These are phyloP conservation scores for Hymenoscyphus linearis DNA, from an alignment of 2,329 filamentous ascomycete species.

Conservation along the genomic window DNA sequence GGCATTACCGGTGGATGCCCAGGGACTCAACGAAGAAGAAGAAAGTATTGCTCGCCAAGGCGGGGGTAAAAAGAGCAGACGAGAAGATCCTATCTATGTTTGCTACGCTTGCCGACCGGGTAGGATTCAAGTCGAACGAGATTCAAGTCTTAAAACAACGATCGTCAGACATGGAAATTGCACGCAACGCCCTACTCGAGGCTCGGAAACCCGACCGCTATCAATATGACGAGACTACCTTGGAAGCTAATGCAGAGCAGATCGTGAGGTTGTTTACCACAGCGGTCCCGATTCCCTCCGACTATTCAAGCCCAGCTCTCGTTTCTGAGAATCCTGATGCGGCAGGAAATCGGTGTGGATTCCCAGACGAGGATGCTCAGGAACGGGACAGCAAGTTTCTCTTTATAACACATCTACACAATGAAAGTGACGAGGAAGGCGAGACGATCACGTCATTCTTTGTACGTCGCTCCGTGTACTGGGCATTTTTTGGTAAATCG, in stretches of 20 bases:
- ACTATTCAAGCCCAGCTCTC: constrained; percentile 6
- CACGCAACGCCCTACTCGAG: constrained; percentile 8
- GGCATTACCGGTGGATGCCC: constrained; percentile 4
- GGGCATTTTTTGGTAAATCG: constrained; percentile 24
- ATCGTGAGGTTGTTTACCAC: constrained; percentile 10
- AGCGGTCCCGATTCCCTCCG: constrained; percentile 3
- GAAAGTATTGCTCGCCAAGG: constrained; percentile 20
- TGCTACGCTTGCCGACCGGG: constrained; percentile 7
- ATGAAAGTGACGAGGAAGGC: constrained; percentile 13
- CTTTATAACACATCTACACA: constrained; percentile 21
- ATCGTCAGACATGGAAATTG: constrained; percentile 10
- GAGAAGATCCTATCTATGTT: constrained; percentile 10
- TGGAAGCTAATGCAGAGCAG: constrained; percentile 7
- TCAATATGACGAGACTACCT: constrained; percentile 9
- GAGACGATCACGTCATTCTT: constrained; percentile 24
- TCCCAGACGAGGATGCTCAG: constrained; percentile 9
- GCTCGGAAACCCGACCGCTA: constrained; percentile 12
- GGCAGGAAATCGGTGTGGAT: constrained; percentile 9
- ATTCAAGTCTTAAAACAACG: constrained; percentile 8
- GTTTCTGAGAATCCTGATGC: constrained; percentile 5
- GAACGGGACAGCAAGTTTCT: constrained; percentile 14
- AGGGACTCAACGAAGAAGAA: constrained; percentile 11
- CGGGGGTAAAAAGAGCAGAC: constrained; percentile 2
- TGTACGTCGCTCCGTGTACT: constrained; percentile 22
- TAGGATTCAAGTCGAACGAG: constrained; percentile 14